Evolutionary conservation across 2,329 filamentous ascomycete genomes (phyloP).

Genomic region (Cladosporium sp.): DNA sequence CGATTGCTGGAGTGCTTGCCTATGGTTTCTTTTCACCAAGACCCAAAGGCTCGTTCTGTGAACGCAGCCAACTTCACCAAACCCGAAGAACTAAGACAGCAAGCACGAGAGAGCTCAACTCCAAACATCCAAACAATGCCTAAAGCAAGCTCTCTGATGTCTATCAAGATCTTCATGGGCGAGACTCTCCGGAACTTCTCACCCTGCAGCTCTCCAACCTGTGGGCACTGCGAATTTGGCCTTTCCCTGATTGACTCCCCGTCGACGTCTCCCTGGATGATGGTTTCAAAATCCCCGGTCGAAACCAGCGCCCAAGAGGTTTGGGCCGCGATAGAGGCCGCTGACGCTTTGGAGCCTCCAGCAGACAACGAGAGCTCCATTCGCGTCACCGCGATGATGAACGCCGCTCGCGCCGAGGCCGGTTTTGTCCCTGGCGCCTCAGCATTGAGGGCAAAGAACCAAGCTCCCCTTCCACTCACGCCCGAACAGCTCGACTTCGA

Average conservation of each 20-base stretch:
- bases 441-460: background rate
- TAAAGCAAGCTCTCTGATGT: background rate
- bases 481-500: conserved; percentile 15
- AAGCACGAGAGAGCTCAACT: background rate
- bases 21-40: background rate
- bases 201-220: background rate
- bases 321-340: background rate
- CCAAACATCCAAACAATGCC: background rate
- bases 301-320: background rate
- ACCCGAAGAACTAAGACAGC: background rate
- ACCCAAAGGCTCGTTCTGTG: background rate
- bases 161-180: background rate
- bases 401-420: background rate
- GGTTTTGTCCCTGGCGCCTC: background rate
- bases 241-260: background rate
- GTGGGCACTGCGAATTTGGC: background rate
- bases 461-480: background rate
- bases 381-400: background rate
- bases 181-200: background rate
- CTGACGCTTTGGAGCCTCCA: background rate
- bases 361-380: background rate
- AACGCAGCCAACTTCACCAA: background rate
- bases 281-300: background rate
- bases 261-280: background rate
- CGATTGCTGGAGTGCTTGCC: background rate